Evolutionary conservation across 2,329 filamentous ascomycete genomes (phyloP).

Genomic region (Balansia obtecta): DNA sequence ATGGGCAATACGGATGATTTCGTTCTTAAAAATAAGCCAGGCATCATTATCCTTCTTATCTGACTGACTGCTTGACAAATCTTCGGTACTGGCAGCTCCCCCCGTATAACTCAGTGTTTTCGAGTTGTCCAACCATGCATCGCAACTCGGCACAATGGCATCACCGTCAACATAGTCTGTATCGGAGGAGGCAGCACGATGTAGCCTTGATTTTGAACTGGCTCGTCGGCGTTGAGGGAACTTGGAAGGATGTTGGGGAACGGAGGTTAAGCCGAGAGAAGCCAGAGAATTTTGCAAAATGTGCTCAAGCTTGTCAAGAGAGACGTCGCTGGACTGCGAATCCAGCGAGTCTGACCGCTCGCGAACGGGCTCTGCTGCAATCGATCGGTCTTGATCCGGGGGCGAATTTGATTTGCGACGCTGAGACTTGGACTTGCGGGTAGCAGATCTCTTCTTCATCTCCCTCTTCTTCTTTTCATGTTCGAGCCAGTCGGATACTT

Average conservation of each 20-base stretch:
- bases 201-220: constrained; percentile 24
- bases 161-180: constrained; percentile 80
- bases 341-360: constrained; percentile 42
- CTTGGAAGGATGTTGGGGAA: constrained; percentile 31
- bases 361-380: constrained; percentile 8
- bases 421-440: constrained; percentile 18
- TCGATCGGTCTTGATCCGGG: constrained; percentile 14
- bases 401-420: constrained; percentile 30
- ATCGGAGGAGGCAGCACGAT: constrained; percentile 56
- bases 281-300: constrained; percentile 61
- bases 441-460: constrained; percentile 43
- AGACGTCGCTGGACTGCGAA: constrained; percentile 57
- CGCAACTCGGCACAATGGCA: constrained; percentile 69
- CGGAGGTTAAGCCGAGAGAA: constrained; percentile 34
- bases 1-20: constrained; percentile 80
- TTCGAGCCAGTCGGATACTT: constrained; percentile 75
- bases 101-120: constrained; percentile 71
- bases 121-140: constrained; percentile 77
- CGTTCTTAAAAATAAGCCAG: constrained; percentile 81
- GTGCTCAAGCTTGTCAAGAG: constrained; percentile 67
- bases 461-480: constrained; percentile 50
- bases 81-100: constrained; percentile 27
- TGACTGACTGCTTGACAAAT: constrained; percentile 29
- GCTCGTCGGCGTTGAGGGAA: constrained; percentile 28
- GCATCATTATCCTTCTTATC: constrained; percentile 63